Evolutionary conservation across 1,284 basidiomycete species (phyloP).

Genomic region (Paramarasmius palmivorus): DNA sequence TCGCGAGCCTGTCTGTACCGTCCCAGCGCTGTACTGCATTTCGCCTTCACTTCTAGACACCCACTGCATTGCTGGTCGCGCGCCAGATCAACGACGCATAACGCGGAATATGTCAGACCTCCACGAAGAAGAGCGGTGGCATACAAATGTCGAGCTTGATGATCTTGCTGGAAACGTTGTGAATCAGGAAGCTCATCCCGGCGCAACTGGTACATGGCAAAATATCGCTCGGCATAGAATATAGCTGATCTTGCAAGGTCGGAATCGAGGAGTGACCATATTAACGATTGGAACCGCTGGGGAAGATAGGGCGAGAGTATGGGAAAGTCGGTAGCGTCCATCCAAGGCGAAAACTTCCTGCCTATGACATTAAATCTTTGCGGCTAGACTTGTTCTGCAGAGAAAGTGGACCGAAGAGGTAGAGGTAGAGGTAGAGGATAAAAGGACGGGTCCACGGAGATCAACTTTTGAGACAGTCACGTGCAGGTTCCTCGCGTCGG

Average conservation of each 20-base stretch:
- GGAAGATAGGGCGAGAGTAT: slow-evolving; percentile 42
- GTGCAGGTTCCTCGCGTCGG: no score
- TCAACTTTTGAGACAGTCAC: no score
- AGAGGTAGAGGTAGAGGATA: no score
- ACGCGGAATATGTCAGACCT: slow-evolving; percentile 76
- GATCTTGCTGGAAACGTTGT: no score
- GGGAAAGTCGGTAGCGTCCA: slow-evolving; percentile 10
- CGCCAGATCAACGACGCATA: slow-evolving; percentile 66
- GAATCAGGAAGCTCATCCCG: no score
- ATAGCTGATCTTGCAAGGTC: slow-evolving; percentile 74
- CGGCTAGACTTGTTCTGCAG: neutral
- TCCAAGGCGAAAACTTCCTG: neutral
- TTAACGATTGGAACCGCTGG: slow-evolving; percentile 65
- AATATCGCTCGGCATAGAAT: slow-evolving; percentile 83
- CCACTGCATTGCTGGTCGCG: slow-evolving; percentile 64
- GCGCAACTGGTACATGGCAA: slow-evolving; percentile 48
- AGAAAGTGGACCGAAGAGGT: no score
- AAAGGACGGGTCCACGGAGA: no score
- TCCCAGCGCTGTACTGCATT: slow-evolving; percentile 72
- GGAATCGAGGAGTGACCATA: slow-evolving; percentile 79
- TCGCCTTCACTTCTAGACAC: slow-evolving; percentile 79
- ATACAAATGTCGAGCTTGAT: slow-evolving; percentile 85
- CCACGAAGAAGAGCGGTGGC: slow-evolving; percentile 75
- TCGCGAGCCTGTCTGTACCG: slow-evolving; percentile 73
- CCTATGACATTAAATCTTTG: slow-evolving; percentile 9